Evolutionary conservation across 208 protist species (phyloP).

Genomic region (Wallacemonas collosoma): DNA sequence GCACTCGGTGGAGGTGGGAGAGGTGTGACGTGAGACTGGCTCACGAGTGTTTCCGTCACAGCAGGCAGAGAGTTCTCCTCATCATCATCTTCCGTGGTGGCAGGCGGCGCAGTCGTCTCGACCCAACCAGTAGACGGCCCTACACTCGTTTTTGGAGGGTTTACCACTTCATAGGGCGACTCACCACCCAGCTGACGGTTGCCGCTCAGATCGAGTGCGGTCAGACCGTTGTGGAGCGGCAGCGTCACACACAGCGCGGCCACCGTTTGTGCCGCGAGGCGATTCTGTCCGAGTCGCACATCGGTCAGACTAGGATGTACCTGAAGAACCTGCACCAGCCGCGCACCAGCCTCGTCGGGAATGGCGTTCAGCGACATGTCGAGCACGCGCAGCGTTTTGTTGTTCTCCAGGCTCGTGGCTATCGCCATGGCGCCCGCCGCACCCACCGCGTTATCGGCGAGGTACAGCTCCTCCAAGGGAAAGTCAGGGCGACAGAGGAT

Average conservation of each 20-base stretch:
- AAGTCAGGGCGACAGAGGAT: slow-evolving; percentile 67
- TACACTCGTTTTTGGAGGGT: not conserved
- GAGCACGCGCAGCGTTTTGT: slow-evolving; percentile 75
- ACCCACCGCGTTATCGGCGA: slow-evolving; percentile 79
- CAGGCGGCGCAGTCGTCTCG: not conserved
- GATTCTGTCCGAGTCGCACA: slow-evolving; percentile 80
- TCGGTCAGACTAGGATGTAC: slow-evolving; percentile 52
- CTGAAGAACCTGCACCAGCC: slow-evolving; percentile 51
- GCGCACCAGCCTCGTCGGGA: slow-evolving; percentile 56
- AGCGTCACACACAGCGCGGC: slow-evolving; percentile 59
- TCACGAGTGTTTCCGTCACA: not conserved
- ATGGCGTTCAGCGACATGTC: slow-evolving; percentile 83
- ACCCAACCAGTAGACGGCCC: not conserved
- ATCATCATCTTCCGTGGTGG: not conserved
- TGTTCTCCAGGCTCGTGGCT: slow-evolving; percentile 67
- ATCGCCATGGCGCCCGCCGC: slow-evolving; percentile 61
- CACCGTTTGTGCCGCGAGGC: slow-evolving; percentile 49
- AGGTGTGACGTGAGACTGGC: not conserved
- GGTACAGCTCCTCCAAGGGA: slow-evolving; percentile 75
- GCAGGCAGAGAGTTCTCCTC: slow-evolving; percentile 6
- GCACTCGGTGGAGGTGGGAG: slow-evolving; percentile 21
- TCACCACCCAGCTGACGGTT: slow-evolving; percentile 51
- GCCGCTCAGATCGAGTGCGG: slow-evolving; percentile 64
- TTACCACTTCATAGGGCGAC: not conserved
- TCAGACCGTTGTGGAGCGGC: slow-evolving; percentile 43